phyloP scores from a whole-genome alignment of 257 asterid genomes.

The Solanum piurae region DNA sequence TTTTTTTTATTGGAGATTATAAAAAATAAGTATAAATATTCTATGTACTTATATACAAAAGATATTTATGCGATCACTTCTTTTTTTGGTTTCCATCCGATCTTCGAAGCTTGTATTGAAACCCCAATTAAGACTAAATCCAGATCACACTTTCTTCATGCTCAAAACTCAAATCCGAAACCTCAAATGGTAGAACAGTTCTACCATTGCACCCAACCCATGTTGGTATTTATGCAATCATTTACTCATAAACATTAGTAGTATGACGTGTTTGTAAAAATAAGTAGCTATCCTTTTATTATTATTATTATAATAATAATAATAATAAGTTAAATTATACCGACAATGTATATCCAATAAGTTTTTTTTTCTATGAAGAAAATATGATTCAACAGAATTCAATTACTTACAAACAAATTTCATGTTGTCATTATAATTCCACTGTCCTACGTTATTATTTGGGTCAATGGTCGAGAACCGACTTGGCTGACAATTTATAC shows the following conservation, averaged over 20 bases:
- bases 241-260: neutral
- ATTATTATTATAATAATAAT: neutral
- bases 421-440: neutral
- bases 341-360: neutral
- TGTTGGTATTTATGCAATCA: neutral
- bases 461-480: neutral
- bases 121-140: too few species aligned
- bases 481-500: neutral
- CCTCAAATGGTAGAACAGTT: fast-evolving
- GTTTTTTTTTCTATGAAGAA: neutral
- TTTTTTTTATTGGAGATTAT: too few species aligned
- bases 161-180: fast-evolving
- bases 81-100: too few species aligned
- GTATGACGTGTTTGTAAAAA: neutral
- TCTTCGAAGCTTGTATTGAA: too few species aligned
- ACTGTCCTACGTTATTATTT: neutral
- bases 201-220: neutral
- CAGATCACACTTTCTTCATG: too few species aligned
- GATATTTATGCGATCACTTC: neutral
- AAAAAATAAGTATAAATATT: neutral
- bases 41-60: neutral
- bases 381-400: neutral
- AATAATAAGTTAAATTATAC: neutral
- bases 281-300: neutral
- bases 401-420: neutral